phyloP scores from a whole-genome alignment of 352 stramenopile species.

The Aphanomyces stellatus region DNA sequence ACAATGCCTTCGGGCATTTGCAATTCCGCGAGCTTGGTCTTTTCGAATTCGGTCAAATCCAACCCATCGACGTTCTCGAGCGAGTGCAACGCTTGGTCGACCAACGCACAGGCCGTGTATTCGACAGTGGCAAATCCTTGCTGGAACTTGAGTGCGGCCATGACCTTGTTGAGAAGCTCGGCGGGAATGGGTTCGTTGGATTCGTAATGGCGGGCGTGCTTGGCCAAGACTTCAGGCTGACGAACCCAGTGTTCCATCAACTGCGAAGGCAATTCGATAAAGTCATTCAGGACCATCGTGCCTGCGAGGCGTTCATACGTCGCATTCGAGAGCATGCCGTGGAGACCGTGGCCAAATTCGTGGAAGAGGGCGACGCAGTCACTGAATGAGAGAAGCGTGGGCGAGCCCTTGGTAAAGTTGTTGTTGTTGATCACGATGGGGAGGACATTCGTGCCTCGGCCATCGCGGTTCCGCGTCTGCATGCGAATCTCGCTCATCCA shows the following conservation, averaged over 20 bases:
- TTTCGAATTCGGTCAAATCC: constrained; percentile 45
- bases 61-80: constrained; percentile 37
- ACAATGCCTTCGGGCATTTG: constrained; percentile 54
- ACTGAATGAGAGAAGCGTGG: constrained; percentile 47
- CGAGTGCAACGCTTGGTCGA: constrained; percentile 49
- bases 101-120: constrained; percentile 49
- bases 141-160: constrained; percentile 38
- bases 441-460: constrained; percentile 28
- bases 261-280: constrained; percentile 61
- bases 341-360: constrained; percentile 52
- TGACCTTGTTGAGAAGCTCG: constrained; percentile 40
- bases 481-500: constrained; percentile 62
- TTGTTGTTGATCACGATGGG: constrained; percentile 69
- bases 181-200: constrained; percentile 42
- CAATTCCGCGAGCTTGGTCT: constrained; percentile 34
- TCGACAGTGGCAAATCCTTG: constrained; percentile 54
- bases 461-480: constrained; percentile 34
- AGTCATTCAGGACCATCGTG: constrained; percentile 55
- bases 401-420: constrained; percentile 43
- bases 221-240: constrained; percentile 39
- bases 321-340: constrained; percentile 50
- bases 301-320: constrained; percentile 40
- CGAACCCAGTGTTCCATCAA: constrained; percentile 64
- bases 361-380: constrained; percentile 44
- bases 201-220: constrained; percentile 44